Evolutionary conservation across 1,139 yeast genomes (phyloP).

Genomic region (Arxiozyma bovina): DNA sequence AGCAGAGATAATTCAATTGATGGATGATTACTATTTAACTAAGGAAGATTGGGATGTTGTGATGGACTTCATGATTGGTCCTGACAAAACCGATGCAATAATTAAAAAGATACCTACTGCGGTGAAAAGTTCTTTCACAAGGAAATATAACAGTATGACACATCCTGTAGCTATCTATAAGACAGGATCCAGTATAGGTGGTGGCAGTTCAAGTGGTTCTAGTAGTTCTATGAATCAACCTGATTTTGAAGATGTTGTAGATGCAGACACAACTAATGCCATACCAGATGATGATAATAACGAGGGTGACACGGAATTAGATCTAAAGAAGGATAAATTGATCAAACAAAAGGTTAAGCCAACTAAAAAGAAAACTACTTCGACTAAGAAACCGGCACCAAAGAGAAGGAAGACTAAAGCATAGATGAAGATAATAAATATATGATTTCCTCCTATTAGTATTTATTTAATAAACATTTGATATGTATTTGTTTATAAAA

Average conservation of each 20-base stretch:
- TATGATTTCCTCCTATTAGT: too few species aligned
- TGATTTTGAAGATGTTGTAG: constrained; percentile 53
- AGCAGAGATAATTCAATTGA: constrained; percentile 48
- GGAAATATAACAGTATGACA: constrained; percentile 60
- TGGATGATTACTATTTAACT: constrained; percentile 81
- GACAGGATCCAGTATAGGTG: constrained; percentile 33
- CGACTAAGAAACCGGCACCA: constrained; percentile 17
- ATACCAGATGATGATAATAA: constrained; percentile 38
- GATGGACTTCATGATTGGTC: constrained; percentile 73
- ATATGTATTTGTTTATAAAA: background rate
- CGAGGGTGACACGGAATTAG: constrained; percentile 17
- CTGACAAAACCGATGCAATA: constrained; percentile 38
- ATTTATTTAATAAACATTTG: too few species aligned
- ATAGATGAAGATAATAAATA: background rate
- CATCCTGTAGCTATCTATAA: constrained; percentile 83
- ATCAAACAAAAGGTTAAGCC: constrained; percentile 41
- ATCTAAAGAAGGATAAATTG: constrained; percentile 48
- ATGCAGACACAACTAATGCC: constrained; percentile 45
- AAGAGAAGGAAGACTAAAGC: constrained; percentile 21
- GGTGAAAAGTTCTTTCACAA: constrained; percentile 76
- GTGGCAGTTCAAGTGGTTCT: constrained; percentile 36
- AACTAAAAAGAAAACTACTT: constrained; percentile 23
- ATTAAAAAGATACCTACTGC: constrained; percentile 62
- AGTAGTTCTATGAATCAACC: constrained; percentile 33
- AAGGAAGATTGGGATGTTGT: constrained; percentile 88